Base-by-base conservation (phyloP, 2,329 filamentous ascomycete species). In the Calonectria honghensis region DNA sequence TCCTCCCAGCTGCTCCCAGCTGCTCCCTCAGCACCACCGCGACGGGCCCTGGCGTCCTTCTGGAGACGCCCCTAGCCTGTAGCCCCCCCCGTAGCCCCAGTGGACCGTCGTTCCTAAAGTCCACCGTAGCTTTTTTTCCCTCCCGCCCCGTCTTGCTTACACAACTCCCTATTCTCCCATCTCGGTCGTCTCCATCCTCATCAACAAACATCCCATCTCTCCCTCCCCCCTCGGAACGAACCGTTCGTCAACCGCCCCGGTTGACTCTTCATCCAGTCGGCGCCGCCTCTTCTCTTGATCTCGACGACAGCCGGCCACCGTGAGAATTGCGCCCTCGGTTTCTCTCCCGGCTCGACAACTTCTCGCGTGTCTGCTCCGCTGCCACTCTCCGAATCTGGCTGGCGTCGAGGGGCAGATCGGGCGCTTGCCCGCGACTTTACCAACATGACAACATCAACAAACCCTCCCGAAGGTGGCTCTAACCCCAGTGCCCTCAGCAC, bases 371-470 rank as follows among this genome's bases (percentile, higher is more conserved):
- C 71, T 75, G 65, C 74, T 75, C 69, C 77, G 70, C 64, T 72
- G 68, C 73, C 52, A 74, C 66, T 63, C 78, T 73, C 78, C 75
- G 78, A 84, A 79, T 73, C 84, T 85, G 84, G 84, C 84, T 85
- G 84, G 81, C 80, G 70, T 80, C 78, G 76, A 79, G 79, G 83
- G 82, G 82, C 80, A 82, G 82, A 84, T 83, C 84, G 84, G 84
- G 84, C 84, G 77, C 74, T 84, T 80, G 84, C 84, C 84, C 84
- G 84, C 84, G 76, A 82, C 76, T 81, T 79, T 79, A 75, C 77
- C 80, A 84, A 77, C 79, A 84, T 79, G 81, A 86, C 85, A 81
- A 82, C 82, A 74, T 79, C 81, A 76, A 80, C 79, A 64, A 76
- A 29, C 37, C 57, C 79, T 48, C 78, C 82, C 71, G 83, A 84